phyloP scores from a whole-genome alignment of 2,329 filamentous ascomycete species.

The Albophoma yamanashiensis region DNA sequence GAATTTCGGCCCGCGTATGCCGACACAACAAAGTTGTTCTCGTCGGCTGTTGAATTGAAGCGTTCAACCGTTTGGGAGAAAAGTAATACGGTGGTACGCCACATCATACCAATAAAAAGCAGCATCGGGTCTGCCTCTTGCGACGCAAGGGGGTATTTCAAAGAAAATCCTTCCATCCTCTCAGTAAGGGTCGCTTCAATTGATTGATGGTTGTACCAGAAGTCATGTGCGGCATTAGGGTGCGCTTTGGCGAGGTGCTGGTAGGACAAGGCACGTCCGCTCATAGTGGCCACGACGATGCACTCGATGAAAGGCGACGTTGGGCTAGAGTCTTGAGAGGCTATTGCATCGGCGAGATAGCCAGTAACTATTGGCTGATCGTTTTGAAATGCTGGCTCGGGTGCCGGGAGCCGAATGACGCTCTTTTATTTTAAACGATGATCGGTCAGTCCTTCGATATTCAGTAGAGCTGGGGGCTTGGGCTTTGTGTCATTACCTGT shows the following conservation, averaged over 20 bases:
- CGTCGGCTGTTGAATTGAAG: not conserved
- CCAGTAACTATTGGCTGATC: conserved; percentile 11
- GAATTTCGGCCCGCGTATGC: not conserved
- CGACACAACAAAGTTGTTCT: not conserved
- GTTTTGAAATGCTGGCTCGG: conserved; percentile 24
- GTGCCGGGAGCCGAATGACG: conserved; percentile 20
- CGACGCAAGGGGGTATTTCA: not conserved
- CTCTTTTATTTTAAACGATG: conserved; percentile 13
- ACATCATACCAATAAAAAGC: conserved; percentile 1
- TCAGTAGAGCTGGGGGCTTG: not conserved
- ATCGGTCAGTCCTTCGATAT: not conserved
- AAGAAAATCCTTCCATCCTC: not conserved
- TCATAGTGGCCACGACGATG: conserved; percentile 18
- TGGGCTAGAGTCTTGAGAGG: conserved; percentile 8
- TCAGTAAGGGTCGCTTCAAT: not conserved
- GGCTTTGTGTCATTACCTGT: conserved; percentile 5
- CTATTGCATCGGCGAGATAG: conserved; percentile 20
- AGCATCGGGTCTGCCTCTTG: not conserved
- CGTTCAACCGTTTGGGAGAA: not conserved
- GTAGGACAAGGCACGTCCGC: conserved; percentile 1
- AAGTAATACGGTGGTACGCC: not conserved
- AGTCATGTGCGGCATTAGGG: not conserved
- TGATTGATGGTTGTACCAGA: not conserved
- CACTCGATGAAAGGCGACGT: conserved; percentile 21
- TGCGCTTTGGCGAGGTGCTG: not conserved